A percentile compares a stretch with the other conserved stretches of the same genome.
phyloP scores from a whole-genome alignment of 2,329 filamentous ascomycete genomes.

The Epichloe sibirici region DNA sequence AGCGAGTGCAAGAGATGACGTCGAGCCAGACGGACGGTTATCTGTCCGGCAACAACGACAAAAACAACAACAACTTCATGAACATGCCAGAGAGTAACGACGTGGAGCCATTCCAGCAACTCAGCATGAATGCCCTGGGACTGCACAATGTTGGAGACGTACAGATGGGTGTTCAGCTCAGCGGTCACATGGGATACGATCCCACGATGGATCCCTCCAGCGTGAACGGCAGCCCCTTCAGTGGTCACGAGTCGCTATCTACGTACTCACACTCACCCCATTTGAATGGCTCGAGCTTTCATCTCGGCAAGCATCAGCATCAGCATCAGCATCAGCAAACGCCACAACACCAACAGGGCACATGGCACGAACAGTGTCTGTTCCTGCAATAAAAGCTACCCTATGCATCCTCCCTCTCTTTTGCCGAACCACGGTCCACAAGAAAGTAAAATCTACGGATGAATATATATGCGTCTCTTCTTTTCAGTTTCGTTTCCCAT shows the following conservation, averaged over 20 bases:
- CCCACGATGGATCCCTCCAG: constrained; percentile 20
- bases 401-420: not conserved
- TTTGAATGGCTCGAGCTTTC: constrained; percentile 8
- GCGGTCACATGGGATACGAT: constrained; percentile 15
- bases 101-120: constrained; percentile 20
- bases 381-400: constrained; percentile 7
- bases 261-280: constrained; percentile 24
- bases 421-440: not conserved
- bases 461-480: not conserved
- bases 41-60: constrained; percentile 6
- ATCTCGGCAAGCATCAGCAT: constrained; percentile 8
- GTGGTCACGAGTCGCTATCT: constrained; percentile 23
- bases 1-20: constrained; percentile 14
- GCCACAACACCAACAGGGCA: not conserved
- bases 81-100: constrained; percentile 13
- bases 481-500: not conserved
- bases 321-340: not conserved
- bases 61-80: constrained; percentile 12
- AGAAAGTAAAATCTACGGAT: not conserved
- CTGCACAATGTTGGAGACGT: constrained; percentile 16
- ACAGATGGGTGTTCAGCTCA: constrained; percentile 14
- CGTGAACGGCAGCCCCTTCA: constrained; percentile 23
- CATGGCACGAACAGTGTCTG: constrained; percentile 15
- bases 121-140: constrained; percentile 18
- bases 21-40: constrained; percentile 14